Evolutionary conservation across 1,284 basidiomycete genomes (phyloP).

Genomic region (Ustilago shanxiensis): DNA sequence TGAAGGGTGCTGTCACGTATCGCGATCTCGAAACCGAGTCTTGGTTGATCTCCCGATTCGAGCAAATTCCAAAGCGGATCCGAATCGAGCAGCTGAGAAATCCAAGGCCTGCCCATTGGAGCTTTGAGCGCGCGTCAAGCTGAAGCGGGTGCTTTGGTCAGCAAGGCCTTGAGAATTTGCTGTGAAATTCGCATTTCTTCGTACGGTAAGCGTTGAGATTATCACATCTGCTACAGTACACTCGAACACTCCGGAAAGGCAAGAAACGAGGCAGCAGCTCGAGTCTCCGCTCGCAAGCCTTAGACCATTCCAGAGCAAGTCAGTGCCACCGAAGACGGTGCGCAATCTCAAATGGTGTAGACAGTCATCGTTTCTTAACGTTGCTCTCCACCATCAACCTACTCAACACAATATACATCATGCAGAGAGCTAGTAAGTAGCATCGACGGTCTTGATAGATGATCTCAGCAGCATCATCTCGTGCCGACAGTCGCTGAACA

Average conservation of each 20-base stretch:
- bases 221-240: slow-evolving; percentile 42
- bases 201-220: slow-evolving; percentile 34
- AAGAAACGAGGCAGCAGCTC: slow-evolving; percentile 1
- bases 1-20: background rate
- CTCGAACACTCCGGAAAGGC: too few species aligned
- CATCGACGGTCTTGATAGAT: background rate
- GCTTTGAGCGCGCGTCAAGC: slow-evolving; percentile 22
- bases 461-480: background rate
- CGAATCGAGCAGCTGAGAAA: slow-evolving; percentile 26
- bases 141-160: slow-evolving; percentile 34
- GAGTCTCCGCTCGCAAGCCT: slow-evolving; percentile 19
- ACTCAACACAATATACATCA: slow-evolving; percentile 29
- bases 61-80: slow-evolving; percentile 14
- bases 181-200: slow-evolving; percentile 16
- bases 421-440: slow-evolving; percentile 52
- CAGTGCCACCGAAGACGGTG: slow-evolving; percentile 21
- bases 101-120: slow-evolving; percentile 39
- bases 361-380: slow-evolving; percentile 9
- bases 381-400: slow-evolving; percentile 28
- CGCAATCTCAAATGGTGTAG: slow-evolving; percentile 21
- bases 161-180: slow-evolving; percentile 20
- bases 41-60: background rate
- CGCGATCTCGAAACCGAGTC: background rate
- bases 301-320: background rate
- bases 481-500: background rate